Percentiles rank a stretch among this genome's conserved stretches.
Conservation (phyloP, 495 filamentous ascomycete genomes). For the Penicillium simplicissimum region DNA sequence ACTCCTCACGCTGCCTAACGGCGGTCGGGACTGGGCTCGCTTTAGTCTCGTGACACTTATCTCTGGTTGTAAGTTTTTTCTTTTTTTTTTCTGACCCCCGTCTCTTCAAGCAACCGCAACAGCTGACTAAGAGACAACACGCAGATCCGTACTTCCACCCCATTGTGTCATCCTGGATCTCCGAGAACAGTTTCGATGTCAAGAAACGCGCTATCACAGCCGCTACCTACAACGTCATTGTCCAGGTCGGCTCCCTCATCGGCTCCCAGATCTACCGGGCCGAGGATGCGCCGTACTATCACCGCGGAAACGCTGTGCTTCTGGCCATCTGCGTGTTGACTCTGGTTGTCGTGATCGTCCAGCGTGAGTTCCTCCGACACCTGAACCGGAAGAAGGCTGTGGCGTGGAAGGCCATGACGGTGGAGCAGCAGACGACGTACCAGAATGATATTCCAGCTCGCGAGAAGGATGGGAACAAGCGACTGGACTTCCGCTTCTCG, state of each 20-base stretch:
- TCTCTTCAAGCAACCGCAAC: too few species aligned
- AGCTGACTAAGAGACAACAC: neutral
- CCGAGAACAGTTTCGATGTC: conserved; percentile 5
- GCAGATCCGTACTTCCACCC: conserved; percentile 7
- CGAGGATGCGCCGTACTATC: conserved; percentile 1
- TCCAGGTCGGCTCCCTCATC: neutral
- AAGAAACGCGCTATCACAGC: conserved; percentile 2
- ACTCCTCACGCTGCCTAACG: neutral
- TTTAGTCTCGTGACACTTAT: neutral
- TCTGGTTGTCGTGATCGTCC: neutral
- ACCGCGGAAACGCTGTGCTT: neutral
- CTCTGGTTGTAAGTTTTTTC: neutral
- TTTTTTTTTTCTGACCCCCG: too few species aligned
- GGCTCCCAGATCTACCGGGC: conserved; percentile 3
- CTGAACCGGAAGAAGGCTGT: neutral
- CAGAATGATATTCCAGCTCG: neutral
- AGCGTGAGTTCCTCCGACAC: conserved; percentile 3
- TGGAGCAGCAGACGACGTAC: neutral
- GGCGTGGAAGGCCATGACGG: neutral
- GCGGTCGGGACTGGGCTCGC: neutral
- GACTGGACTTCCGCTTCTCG: neutral
- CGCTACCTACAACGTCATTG: conserved; percentile 2
- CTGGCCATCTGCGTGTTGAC: neutral
- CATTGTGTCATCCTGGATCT: conserved; percentile 3
- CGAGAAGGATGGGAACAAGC: conserved; percentile 1